Evolutionary conservation across 176 grass and related monocot genomes (phyloP).

Genomic region (Juncus effusus): DNA sequence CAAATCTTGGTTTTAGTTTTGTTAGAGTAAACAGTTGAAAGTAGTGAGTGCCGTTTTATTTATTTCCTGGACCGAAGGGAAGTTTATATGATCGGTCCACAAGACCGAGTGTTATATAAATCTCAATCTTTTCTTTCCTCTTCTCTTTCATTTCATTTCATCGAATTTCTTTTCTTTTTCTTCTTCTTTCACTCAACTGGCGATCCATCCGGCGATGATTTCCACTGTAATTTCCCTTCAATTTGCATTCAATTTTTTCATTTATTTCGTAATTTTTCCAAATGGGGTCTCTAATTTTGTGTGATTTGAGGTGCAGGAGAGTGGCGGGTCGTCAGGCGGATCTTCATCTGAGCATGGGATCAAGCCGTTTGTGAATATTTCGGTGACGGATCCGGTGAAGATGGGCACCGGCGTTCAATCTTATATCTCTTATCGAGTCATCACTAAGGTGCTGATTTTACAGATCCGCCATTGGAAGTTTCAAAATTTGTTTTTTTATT

Average conservation of each 20-base stretch:
- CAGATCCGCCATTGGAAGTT: background rate
- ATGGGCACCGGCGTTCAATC: constrained; percentile 89
- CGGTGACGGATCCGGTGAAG: constrained; percentile 95
- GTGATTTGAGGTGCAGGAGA: constrained; percentile 47
- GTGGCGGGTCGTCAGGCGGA: constrained; percentile 47
- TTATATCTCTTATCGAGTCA: constrained; percentile 98
- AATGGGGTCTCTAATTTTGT: constrained; percentile 36
- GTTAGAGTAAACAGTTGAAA: too few relatives aligned
- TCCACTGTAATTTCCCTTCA: constrained; percentile 42
- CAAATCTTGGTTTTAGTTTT: too few relatives aligned
- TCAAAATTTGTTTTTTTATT: too few relatives aligned
- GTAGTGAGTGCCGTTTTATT: too few relatives aligned
- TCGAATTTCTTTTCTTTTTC: too few relatives aligned
- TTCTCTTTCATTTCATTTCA: too few relatives aligned
- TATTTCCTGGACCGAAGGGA: too few relatives aligned
- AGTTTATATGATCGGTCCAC: too few relatives aligned
- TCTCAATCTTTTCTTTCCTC: too few relatives aligned
- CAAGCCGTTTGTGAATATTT: constrained; percentile 53
- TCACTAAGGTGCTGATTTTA: constrained; percentile 62
- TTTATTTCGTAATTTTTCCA: background rate
- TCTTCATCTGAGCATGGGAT: constrained; percentile 41
- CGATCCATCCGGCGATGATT: constrained; percentile 60
- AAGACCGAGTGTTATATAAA: too few relatives aligned
- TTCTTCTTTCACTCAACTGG: constrained; percentile 4
- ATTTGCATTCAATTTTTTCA: background rate